Conservation (phyloP, 1,284 basidiomycete genomes). For the Ceratobasidium sp. region DNA sequence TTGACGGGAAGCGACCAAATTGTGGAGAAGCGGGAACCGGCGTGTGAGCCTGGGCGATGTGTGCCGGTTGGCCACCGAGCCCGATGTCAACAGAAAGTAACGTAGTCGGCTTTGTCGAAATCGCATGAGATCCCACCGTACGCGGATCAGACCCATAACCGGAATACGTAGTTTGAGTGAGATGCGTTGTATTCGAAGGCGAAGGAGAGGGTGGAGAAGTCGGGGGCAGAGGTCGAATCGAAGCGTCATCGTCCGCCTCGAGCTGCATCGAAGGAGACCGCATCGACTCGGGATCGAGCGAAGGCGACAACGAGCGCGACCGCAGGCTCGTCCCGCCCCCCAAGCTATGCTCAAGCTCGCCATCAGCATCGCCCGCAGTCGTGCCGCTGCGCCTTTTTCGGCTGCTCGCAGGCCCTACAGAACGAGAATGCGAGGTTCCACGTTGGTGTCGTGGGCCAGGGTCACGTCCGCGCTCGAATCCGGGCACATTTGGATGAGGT, state of each 20-base stretch:
- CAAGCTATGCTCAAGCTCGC: constrained; percentile 52
- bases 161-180: constrained; percentile 67
- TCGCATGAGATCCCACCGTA: constrained; percentile 72
- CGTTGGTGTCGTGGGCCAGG: constrained; percentile 47
- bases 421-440: constrained; percentile 52
- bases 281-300: constrained; percentile 56
- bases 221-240: constrained; percentile 83
- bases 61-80: constrained; percentile 67
- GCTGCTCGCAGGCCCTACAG: constrained; percentile 46
- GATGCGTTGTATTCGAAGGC: constrained; percentile 74
- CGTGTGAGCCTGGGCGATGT: constrained; percentile 78
- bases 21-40: constrained; percentile 53
- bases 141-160: constrained; percentile 58
- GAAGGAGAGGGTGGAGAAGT: constrained; percentile 83
- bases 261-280: constrained; percentile 75
- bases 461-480: constrained; percentile 43
- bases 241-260: constrained; percentile 90
- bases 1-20: constrained; percentile 53
- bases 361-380: constrained; percentile 42
- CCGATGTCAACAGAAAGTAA: constrained; percentile 84
- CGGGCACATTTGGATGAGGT: constrained; percentile 20
- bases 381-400: constrained; percentile 47
- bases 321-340: constrained; percentile 49
- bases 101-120: constrained; percentile 95
- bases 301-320: constrained; percentile 45